Conservation (phyloP, 2,329 filamentous ascomycete species). For the Xylaria multiplex region DNA sequence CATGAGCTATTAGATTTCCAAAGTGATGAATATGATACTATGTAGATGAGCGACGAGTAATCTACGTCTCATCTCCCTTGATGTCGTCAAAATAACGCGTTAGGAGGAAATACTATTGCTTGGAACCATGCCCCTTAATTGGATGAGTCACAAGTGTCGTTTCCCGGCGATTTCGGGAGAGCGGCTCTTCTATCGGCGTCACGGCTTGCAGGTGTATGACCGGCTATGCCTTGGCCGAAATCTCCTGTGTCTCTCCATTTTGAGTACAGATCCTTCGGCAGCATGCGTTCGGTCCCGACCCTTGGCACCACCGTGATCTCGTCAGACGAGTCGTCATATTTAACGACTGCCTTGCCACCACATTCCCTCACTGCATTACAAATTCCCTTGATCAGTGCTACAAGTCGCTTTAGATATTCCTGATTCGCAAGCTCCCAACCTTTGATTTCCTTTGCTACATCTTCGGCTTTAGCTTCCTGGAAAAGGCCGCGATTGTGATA, state of each 20-base stretch:
- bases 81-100: no score
- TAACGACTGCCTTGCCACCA: slow-evolving; percentile 21
- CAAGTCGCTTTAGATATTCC: slow-evolving; percentile 47
- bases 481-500: slow-evolving; percentile 55
- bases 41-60: no score
- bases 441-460: slow-evolving; percentile 48
- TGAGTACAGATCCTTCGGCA: slow-evolving; percentile 15
- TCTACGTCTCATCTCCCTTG: no score
- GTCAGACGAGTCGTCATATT: slow-evolving; percentile 6
- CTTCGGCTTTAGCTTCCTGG: slow-evolving; percentile 48
- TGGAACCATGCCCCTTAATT: no score
- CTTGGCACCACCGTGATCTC: slow-evolving; percentile 10
- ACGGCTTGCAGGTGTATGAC: no score
- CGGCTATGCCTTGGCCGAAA: no score
- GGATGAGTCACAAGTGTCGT: no score
- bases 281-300: background rate
- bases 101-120: no score
- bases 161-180: no score
- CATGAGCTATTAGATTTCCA: background rate
- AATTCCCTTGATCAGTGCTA: slow-evolving; percentile 49
- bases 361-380: slow-evolving; percentile 44
- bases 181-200: no score
- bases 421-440: slow-evolving; percentile 52
- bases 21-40: no score
- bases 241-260: slow-evolving; percentile 1